Conservation (phyloP, 148 eudicot species). For the Cornus suecica region DNA sequence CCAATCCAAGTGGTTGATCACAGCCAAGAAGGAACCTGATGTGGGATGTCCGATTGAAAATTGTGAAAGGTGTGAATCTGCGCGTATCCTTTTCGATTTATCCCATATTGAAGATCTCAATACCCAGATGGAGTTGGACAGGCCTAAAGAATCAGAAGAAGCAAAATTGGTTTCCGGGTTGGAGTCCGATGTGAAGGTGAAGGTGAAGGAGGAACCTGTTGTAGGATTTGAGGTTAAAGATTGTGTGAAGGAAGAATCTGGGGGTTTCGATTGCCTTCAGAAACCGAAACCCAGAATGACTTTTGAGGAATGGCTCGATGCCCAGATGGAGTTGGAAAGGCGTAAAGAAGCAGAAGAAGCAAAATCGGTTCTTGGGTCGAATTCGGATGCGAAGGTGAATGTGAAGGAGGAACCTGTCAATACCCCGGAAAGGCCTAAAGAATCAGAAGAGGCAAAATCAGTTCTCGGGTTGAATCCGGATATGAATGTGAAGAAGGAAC, state of each 20-base stretch:
- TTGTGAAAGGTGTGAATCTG: no score
- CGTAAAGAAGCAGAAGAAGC: constrained; percentile 1
- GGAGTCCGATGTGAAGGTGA: constrained; percentile 1
- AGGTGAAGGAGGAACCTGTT: constrained; percentile 19
- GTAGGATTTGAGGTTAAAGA: constrained; percentile 8
- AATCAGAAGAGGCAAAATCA: constrained; percentile 1
- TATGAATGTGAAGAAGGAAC: constrained; percentile 22
- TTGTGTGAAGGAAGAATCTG: not conserved
- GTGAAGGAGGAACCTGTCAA: constrained; percentile 14
- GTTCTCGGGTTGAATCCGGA: not conserved
- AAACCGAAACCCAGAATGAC: not conserved
- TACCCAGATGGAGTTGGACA: no score
- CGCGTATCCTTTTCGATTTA: no score
- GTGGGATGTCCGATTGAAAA: no score
- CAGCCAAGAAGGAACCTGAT: no score
- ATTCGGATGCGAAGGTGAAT: constrained; percentile 4
- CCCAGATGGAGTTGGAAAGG: constrained; percentile 9
- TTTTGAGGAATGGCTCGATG: constrained; percentile 11
- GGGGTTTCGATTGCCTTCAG: not conserved
- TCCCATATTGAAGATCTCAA: no score
- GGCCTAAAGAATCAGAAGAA: not conserved
- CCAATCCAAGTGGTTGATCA: no score
- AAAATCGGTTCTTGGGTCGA: not conserved
- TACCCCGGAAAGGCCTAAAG: not conserved
- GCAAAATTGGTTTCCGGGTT: not conserved